Evolutionary conservation across 768 basidiomycete genomes (phyloP).

Genomic region (Pilatotrama ljubarskyi): DNA sequence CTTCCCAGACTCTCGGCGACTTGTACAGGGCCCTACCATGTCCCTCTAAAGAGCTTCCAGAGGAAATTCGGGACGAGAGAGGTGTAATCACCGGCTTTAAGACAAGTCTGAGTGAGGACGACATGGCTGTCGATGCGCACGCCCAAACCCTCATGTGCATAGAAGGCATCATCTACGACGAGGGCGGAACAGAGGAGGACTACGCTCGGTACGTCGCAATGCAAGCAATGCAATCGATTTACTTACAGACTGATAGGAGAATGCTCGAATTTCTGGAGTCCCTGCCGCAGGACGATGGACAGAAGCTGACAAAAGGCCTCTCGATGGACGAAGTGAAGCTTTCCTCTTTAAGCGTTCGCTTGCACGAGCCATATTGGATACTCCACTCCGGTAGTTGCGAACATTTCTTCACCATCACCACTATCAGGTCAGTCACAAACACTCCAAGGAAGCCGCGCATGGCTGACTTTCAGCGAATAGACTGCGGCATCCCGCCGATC

Average conservation of each 20-base stretch:
- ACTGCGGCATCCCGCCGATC: conserved; percentile 58
- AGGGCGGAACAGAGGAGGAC: conserved; percentile 47
- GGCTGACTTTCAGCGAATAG: conserved; percentile 41
- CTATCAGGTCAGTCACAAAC: conserved; percentile 56
- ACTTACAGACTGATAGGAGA: conserved; percentile 39
- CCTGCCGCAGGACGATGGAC: conserved; percentile 33
- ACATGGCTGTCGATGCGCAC: conserved; percentile 4
- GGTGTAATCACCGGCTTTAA: conserved; percentile 38
- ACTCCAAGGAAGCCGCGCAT: not conserved
- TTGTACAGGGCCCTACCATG: conserved; percentile 63
- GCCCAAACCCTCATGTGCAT: conserved; percentile 58
- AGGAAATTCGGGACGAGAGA: conserved; percentile 39
- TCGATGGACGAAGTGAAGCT: conserved; percentile 52
- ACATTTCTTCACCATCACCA: conserved; percentile 72
- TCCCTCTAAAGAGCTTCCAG: conserved; percentile 52
- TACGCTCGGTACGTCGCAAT: conserved; percentile 54
- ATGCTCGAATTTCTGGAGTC: conserved; percentile 42
- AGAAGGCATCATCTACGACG: conserved; percentile 60
- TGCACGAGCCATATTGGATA: conserved; percentile 81
- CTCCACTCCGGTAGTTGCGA: conserved; percentile 82
- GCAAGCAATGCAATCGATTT: not conserved
- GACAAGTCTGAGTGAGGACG: not conserved
- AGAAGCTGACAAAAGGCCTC: conserved; percentile 38
- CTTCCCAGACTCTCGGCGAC: conserved; percentile 73
- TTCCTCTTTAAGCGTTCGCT: conserved; percentile 54